Evolutionary conservation across 2,329 filamentous ascomycete genomes (phyloP).

Genomic region (Colletotrichum euphorbiae): DNA sequence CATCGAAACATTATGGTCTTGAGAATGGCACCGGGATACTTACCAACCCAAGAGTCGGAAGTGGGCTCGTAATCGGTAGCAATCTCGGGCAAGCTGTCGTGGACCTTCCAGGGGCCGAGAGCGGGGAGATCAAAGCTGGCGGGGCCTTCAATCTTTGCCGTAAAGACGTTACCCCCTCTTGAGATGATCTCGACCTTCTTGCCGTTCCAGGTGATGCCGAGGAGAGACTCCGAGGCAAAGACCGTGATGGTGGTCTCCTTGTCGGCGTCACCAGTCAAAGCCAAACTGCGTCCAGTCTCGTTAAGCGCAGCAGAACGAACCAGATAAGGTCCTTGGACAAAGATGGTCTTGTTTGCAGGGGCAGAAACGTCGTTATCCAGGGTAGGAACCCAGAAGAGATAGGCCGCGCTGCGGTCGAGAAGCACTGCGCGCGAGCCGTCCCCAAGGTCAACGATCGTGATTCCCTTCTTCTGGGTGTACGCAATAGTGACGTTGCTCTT

Average conservation of each 20-base stretch:
- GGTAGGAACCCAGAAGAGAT: conserved; percentile 67
- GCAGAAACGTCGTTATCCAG: conserved; percentile 60
- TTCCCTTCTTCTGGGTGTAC: conserved; percentile 62
- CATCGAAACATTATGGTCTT: neutral
- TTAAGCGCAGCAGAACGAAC: conserved; percentile 58
- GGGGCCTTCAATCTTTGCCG: conserved; percentile 45
- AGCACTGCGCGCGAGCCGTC: conserved; percentile 63
- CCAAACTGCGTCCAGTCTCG: conserved; percentile 50
- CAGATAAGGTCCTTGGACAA: conserved; percentile 64
- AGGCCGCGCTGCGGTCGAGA: conserved; percentile 65
- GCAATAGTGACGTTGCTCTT: conserved; percentile 55
- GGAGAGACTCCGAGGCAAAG: conserved; percentile 59
- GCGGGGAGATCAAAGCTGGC: conserved; percentile 52
- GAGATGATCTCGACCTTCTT: conserved; percentile 48
- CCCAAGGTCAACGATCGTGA: conserved; percentile 58
- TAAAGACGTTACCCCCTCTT: conserved; percentile 45
- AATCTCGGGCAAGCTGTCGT: conserved; percentile 62
- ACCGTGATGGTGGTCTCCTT: conserved; percentile 56
- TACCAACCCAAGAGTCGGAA: conserved; percentile 56
- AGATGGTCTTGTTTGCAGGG: conserved; percentile 58
- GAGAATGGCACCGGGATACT: conserved; percentile 7
- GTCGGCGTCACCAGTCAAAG: conserved; percentile 59
- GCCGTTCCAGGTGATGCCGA: conserved; percentile 64
- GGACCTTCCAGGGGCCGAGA: conserved; percentile 58
- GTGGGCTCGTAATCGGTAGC: conserved; percentile 55